Percentiles rank a stretch among this genome's conserved stretches.
Evolutionary conservation across 225 moss, liverwort and hornwort genomes (phyloP).

Genomic region (Neckera pumila): DNA sequence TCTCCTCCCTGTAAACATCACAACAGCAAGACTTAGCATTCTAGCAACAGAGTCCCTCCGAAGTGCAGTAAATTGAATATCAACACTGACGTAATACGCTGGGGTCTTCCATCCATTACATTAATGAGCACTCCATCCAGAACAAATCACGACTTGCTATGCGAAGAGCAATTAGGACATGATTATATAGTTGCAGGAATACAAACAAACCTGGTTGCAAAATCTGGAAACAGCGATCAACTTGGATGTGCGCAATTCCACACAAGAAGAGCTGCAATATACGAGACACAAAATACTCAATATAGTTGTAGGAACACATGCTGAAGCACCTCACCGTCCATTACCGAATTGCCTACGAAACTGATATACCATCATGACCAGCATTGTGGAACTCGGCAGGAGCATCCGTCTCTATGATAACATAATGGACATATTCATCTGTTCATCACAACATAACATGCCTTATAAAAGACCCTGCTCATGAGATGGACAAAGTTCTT

Average conservation of each 20-base stretch:
- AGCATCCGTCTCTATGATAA: not conserved
- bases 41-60: slow-evolving; percentile 6
- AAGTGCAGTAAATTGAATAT: slow-evolving; percentile 7
- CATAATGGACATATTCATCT: not conserved
- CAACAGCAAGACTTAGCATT: not conserved
- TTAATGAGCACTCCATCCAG: not conserved
- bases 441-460: not conserved
- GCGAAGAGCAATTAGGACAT: too few species aligned
- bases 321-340: not conserved
- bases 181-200: not conserved
- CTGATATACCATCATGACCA: not conserved
- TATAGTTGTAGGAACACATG: not conserved
- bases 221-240: slow-evolving; percentile 54
- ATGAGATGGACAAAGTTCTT: too few species aligned
- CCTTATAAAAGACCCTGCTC: not conserved
- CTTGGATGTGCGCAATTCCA: slow-evolving; percentile 62
- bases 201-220: not conserved
- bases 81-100: not conserved
- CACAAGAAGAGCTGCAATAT: slow-evolving; percentile 33
- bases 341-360: not conserved
- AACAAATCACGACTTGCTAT: not conserved
- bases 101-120: not conserved
- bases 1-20: slow-evolving; percentile 45
- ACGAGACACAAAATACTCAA: not conserved
- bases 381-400: not conserved